Percentiles rank a stretch among this genome's conserved stretches.
phyloP scores from a whole-genome alignment of 768 basidiomycete genomes.

The Tremella mesenterica region DNA sequence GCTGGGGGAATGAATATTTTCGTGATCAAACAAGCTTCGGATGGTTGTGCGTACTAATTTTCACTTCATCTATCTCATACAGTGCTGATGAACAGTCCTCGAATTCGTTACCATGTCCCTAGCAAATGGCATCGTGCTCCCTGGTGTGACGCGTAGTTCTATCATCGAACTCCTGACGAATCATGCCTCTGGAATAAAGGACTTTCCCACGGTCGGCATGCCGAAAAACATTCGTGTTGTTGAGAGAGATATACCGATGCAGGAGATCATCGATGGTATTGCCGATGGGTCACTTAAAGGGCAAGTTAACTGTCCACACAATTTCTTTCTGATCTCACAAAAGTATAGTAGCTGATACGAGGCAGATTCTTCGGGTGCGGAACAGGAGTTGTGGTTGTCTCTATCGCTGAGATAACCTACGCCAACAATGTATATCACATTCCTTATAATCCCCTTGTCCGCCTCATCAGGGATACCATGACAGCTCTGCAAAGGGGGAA shows the following conservation, averaged over 20 bases:
- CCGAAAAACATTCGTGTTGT: conserved; percentile 32
- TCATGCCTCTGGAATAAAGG: conserved; percentile 24
- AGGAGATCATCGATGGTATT: conserved; percentile 24
- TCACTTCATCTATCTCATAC: neutral
- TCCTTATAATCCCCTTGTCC: conserved; percentile 30
- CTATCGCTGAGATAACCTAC: conserved; percentile 31
- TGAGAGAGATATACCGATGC: conserved; percentile 36
- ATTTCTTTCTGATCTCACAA: neutral
- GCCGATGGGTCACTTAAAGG: conserved; percentile 31
- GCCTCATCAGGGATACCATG: conserved; percentile 28
- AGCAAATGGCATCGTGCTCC: conserved; percentile 36
- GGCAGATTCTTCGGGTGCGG: conserved; percentile 38
- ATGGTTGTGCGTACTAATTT: conserved; percentile 24
- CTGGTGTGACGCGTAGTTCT: conserved; percentile 35
- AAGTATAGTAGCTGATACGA: neutral
- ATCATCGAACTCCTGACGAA: conserved; percentile 27
- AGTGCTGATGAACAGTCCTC: conserved; percentile 12
- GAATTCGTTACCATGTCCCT: conserved; percentile 39
- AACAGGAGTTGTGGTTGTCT: conserved; percentile 35
- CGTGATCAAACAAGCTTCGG: conserved; percentile 36
- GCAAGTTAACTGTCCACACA: conserved; percentile 10
- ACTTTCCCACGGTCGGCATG: conserved; percentile 25
- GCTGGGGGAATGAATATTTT: conserved; percentile 39
- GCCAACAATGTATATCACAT: conserved; percentile 17
- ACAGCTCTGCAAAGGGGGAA: conserved; percentile 33